Conservation (phyloP, 345 rosid species). For the Eucalyptus marginata region DNA sequence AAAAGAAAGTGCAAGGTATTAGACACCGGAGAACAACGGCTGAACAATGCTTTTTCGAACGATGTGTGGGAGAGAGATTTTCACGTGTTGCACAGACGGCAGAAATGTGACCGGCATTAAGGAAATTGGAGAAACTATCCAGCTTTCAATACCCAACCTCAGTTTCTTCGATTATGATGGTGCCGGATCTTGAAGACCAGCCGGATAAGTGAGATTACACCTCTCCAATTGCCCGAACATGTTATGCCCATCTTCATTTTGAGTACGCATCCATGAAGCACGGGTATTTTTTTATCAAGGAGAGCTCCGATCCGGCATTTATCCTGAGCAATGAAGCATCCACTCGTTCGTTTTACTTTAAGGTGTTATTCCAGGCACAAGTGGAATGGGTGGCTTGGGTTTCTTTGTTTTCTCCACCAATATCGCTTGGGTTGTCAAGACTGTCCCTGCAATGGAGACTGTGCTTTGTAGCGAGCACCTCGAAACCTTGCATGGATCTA, state of each 20-base stretch:
- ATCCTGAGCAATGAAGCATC: neutral
- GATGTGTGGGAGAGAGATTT: neutral
- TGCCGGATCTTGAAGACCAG: neutral
- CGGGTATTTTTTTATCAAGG: neutral
- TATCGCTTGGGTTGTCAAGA: constrained; percentile 81
- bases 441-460: constrained; percentile 65
- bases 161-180: neutral
- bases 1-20: neutral
- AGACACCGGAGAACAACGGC: neutral
- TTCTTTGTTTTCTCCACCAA: constrained; percentile 54
- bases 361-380: constrained; percentile 67
- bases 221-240: neutral
- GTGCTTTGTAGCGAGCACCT: constrained; percentile 79
- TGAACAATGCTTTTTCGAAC: neutral
- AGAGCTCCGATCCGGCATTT: neutral
- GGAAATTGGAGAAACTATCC: neutral
- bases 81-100: neutral
- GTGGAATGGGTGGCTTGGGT: constrained; percentile 50
- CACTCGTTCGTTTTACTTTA: neutral
- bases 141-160: neutral
- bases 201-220: neutral
- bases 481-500: constrained; percentile 71
- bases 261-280: neutral
- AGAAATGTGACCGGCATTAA: neutral
- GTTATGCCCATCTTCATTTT: neutral